Conservation (phyloP, 129 eudicot genomes). For the Daucus carota region DNA sequence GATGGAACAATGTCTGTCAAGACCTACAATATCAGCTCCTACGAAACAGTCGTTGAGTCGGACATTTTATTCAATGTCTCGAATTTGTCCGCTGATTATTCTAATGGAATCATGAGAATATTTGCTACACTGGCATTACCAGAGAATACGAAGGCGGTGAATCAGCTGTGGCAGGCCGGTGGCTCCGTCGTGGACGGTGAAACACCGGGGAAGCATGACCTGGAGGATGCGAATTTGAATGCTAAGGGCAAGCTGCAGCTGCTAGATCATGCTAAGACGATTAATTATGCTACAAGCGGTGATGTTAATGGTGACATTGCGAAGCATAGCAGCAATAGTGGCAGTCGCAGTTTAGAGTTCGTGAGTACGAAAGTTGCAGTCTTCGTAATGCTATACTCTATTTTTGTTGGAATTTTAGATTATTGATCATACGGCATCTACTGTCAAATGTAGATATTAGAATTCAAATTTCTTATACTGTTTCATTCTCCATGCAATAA, state of each 20-base stretch:
- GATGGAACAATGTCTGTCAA: slow-evolving; percentile 41
- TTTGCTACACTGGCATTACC: slow-evolving; percentile 51
- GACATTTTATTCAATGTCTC: slow-evolving; percentile 30
- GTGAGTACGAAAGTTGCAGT: not conserved
- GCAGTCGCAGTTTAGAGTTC: not conserved
- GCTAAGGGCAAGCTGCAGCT: slow-evolving; percentile 31
- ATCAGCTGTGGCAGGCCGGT: slow-evolving; percentile 73
- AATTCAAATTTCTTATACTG: no score
- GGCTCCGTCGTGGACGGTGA: slow-evolving; percentile 29
- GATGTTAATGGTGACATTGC: not conserved
- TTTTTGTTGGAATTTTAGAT: not conserved
- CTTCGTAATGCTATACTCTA: not conserved
- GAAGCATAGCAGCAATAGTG: not conserved
- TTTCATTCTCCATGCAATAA: no score
- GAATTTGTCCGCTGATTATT: slow-evolving; percentile 26
- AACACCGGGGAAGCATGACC: slow-evolving; percentile 36
- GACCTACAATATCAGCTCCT: slow-evolving; percentile 46
- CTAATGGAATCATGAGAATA: slow-evolving; percentile 37
- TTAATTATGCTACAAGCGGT: no score
- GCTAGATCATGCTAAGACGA: not conserved
- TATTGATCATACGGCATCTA: not conserved
- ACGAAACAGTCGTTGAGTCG: slow-evolving; percentile 17
- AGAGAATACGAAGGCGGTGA: slow-evolving; percentile 24
- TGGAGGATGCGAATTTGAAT: slow-evolving; percentile 28
- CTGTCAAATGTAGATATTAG: no score